A percentile compares a stretch with the other conserved stretches of the same genome.
phyloP scores from a whole-genome alignment of 371 early-diverging fungal genomes.

The Mucor lusitanicus region DNA sequence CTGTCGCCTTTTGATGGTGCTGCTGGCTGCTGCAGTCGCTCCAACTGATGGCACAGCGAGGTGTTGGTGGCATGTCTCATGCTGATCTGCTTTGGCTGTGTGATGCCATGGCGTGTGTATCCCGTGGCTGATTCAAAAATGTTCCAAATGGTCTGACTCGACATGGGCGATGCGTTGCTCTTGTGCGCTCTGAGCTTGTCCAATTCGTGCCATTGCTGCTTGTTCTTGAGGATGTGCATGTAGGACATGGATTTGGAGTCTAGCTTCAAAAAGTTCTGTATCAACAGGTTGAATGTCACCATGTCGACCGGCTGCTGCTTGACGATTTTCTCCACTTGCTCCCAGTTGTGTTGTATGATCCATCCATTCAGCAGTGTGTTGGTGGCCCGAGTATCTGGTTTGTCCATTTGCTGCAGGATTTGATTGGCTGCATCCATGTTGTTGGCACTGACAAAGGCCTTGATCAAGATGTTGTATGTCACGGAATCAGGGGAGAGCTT shows the following conservation, averaged over 20 bases:
- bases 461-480: constrained; percentile 82
- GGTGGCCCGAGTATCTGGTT: constrained; percentile 31
- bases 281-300: constrained; percentile 39
- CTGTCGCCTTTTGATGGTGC: not conserved
- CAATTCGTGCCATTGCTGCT: constrained; percentile 14
- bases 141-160: constrained; percentile 33
- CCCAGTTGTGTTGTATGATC: constrained; percentile 35
- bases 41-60: not conserved
- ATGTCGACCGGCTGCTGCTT: constrained; percentile 21
- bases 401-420: constrained; percentile 22
- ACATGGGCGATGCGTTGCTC: not conserved
- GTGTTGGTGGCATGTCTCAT: not conserved
- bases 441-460: constrained; percentile 66
- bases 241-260: constrained; percentile 16
- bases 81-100: not conserved
- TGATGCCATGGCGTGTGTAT: not conserved
- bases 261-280: constrained; percentile 40
- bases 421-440: constrained; percentile 51
- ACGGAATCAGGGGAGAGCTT: constrained; percentile 71
- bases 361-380: constrained; percentile 41
- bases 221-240: constrained; percentile 10
- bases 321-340: constrained; percentile 28
- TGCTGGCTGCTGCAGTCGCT: not conserved
- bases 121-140: constrained; percentile 40
- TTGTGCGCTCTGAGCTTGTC: not conserved